phyloP scores from a whole-genome alignment of 352 stramenopile species.

The Heterotrichella gracilis region DNA sequence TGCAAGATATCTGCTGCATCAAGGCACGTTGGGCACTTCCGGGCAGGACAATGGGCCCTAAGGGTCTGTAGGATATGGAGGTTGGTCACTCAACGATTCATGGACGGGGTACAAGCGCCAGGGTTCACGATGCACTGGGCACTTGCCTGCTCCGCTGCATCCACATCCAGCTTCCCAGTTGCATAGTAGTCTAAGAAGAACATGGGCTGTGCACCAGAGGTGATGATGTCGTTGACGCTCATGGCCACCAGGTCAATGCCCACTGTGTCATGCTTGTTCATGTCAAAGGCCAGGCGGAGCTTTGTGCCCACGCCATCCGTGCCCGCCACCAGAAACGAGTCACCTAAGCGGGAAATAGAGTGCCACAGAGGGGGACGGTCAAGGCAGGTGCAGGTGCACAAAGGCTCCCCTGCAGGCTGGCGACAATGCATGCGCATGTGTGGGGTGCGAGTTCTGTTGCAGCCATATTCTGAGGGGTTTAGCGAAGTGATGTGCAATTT shows the following conservation, averaged over 20 bases:
- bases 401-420: conserved; percentile 72
- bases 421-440: conserved; percentile 67
- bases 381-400: conserved; percentile 83
- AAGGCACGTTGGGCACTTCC: too few species aligned
- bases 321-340: conserved; percentile 81
- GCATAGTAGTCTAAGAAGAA: conserved; percentile 99
- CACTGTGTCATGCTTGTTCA: conserved; percentile 64
- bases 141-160: conserved; percentile 52
- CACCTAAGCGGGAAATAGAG: too few species aligned
- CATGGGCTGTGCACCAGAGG: conserved; percentile 83
- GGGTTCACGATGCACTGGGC: too few species aligned
- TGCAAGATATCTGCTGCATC: too few species aligned
- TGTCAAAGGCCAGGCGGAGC: conserved; percentile 25
- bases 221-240: conserved; percentile 95
- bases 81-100: too few species aligned
- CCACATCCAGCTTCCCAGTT: conserved; percentile 68
- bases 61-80: too few species aligned
- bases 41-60: too few species aligned
- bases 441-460: too few species aligned
- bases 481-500: too few species aligned
- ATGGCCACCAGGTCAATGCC: conserved; percentile 93
- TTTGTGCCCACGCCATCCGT: conserved; percentile 94
- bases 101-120: too few species aligned
- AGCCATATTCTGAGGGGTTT: too few species aligned
- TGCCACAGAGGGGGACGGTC: conserved; percentile 79